phyloP scores from a whole-genome alignment of 208 protist genomes.

The Leishmania amazonensis region DNA sequence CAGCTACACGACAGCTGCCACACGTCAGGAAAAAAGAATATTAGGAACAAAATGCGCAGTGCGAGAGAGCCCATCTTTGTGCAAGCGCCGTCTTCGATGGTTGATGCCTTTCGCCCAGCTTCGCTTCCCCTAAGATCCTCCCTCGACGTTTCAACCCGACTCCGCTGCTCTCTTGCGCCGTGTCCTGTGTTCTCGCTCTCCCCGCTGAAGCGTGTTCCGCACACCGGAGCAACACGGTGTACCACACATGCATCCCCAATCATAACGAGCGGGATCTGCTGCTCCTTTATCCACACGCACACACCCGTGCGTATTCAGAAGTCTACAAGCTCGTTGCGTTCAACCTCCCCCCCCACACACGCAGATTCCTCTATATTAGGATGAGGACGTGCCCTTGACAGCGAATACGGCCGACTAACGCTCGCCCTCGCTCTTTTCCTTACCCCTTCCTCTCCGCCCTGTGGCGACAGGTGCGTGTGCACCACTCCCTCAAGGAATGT shows the following conservation, averaged over 20 bases:
- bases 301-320: neutral
- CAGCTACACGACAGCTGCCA: neutral
- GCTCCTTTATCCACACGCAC: neutral
- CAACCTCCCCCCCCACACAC: no score
- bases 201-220: no score
- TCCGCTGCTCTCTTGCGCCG: no score
- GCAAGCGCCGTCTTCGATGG: no score
- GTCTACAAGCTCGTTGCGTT: neutral
- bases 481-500: neutral
- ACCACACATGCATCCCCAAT: neutral
- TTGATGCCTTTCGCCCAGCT: no score
- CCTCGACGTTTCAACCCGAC: no score
- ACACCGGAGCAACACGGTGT: no score
- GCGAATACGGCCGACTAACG: neutral
- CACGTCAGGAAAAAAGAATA: no score
- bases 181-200: no score
- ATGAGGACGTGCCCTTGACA: neutral
- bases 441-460: neutral
- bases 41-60: no score
- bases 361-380: neutral
- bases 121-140: no score
- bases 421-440: neutral
- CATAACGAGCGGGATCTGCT: neutral
- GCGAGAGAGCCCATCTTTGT: no score
- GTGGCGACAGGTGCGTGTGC: neutral